Evolutionary conservation across 768 basidiomycete species (phyloP).

Genomic region (Tephrocybe sp.): DNA sequence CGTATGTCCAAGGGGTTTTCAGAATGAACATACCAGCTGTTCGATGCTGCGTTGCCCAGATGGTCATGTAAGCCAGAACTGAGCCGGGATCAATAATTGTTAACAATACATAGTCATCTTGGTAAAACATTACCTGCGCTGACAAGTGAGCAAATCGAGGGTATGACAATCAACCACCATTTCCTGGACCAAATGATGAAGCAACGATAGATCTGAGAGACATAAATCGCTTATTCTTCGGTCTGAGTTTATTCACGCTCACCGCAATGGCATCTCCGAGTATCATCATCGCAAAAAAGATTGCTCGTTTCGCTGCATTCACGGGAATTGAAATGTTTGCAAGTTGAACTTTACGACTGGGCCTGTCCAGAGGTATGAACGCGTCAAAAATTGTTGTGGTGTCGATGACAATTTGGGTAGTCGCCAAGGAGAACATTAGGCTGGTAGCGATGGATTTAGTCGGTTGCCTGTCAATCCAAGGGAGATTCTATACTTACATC

Average conservation of each 20-base stretch:
- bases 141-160: background rate
- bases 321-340: constrained; percentile 5
- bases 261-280: constrained; percentile 10
- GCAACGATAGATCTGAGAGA: background rate
- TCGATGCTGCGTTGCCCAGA: background rate
- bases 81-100: too few species aligned
- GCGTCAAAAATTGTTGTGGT: background rate
- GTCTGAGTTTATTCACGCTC: background rate
- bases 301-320: constrained; percentile 8
- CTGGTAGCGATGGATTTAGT: background rate
- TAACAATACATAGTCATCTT: too few species aligned
- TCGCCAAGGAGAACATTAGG: background rate
- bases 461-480: background rate
- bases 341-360: background rate
- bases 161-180: constrained; percentile 1
- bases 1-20: background rate
- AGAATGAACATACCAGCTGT: background rate
- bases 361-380: background rate
- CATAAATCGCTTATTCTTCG: background rate
- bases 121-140: too few species aligned
- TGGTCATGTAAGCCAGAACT: constrained; percentile 2
- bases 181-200: background rate
- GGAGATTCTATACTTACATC: background rate
- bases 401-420: background rate
- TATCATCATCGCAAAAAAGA: constrained; percentile 10